Conservation (phyloP, 1,284 basidiomycete genomes). For the Erythrobasidium hasegawianum region DNA sequence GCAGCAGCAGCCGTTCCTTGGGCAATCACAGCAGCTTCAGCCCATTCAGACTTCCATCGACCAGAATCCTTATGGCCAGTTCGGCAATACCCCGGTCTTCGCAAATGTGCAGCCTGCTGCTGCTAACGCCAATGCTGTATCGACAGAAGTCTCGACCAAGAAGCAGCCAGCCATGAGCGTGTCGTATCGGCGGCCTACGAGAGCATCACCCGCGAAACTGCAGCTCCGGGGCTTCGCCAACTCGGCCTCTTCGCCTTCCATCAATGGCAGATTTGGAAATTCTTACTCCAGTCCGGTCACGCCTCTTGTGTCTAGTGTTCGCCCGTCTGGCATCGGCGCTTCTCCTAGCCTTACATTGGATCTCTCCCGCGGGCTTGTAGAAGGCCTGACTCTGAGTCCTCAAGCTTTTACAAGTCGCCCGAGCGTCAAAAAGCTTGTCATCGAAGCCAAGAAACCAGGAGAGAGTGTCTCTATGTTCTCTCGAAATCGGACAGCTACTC, state of each 20-base stretch:
- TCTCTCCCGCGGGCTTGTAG: slow-evolving; percentile 56
- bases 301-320: slow-evolving; percentile 41
- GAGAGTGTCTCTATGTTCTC: slow-evolving; percentile 17
- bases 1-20: neutral
- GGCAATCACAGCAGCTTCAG: slow-evolving; percentile 26
- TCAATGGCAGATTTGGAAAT: slow-evolving; percentile 22
- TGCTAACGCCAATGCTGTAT: slow-evolving; percentile 44
- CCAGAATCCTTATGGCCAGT: slow-evolving; percentile 83
- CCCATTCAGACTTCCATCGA: slow-evolving; percentile 50
- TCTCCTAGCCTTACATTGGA: slow-evolving; percentile 40
- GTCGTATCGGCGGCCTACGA: slow-evolving; percentile 46
- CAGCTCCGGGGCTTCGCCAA: slow-evolving; percentile 54
- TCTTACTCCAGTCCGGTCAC: slow-evolving; percentile 45
- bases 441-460: slow-evolving; percentile 59
- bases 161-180: slow-evolving; percentile 53
- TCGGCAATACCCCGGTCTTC: slow-evolving; percentile 68
- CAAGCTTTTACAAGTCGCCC: slow-evolving; percentile 66
- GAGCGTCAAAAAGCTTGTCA: slow-evolving; percentile 90
- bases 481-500: slow-evolving; percentile 20
- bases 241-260: slow-evolving; percentile 38
- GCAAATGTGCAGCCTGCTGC: slow-evolving; percentile 45
- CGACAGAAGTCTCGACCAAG: slow-evolving; percentile 34
- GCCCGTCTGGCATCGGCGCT: slow-evolving; percentile 39
- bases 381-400: slow-evolving; percentile 52
- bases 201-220: slow-evolving; percentile 51